phyloP scores from a whole-genome alignment of 2,329 filamentous ascomycete genomes.

The Ophiocordyceps sinensis region DNA sequence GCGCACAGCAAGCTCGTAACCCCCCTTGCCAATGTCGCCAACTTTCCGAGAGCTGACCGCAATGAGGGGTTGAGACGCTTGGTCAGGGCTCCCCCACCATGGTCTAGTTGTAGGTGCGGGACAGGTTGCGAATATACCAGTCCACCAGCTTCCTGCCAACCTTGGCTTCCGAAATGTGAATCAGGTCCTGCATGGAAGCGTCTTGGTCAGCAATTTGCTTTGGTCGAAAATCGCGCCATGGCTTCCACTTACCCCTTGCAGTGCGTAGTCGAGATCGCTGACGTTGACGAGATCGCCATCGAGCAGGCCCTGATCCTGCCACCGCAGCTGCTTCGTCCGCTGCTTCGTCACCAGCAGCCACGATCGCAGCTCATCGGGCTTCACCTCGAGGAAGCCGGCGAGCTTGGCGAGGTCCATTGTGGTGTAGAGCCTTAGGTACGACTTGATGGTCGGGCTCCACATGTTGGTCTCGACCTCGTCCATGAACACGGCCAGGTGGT shows the following conservation, averaged over 20 bases:
- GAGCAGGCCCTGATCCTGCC: slow-evolving; percentile 73
- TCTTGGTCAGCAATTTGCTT: slow-evolving; percentile 8
- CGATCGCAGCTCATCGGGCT: slow-evolving; percentile 87
- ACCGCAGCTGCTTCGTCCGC: slow-evolving; percentile 89
- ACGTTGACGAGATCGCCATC: slow-evolving; percentile 89
- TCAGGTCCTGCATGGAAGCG: slow-evolving; percentile 53
- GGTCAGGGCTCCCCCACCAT: background rate
- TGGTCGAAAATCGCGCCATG: slow-evolving; percentile 9
- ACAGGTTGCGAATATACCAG: slow-evolving; percentile 96
- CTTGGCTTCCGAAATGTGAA: slow-evolving; percentile 98
- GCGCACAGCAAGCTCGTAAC: slow-evolving; percentile 8
- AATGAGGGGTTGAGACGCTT: background rate
- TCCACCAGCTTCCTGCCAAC: slow-evolving; percentile 93
- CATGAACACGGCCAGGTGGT: slow-evolving; percentile 97
- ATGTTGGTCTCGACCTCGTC: slow-evolving; percentile 99
- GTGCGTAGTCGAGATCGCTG: slow-evolving; percentile 91
- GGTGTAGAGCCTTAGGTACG: slow-evolving; percentile 96
- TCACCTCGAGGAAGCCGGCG: slow-evolving; percentile 89
- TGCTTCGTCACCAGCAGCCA: slow-evolving; percentile 98
- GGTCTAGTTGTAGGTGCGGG: slow-evolving; percentile 65
- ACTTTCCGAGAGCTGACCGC: background rate
- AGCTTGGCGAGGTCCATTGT: slow-evolving; percentile 99
- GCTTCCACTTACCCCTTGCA: slow-evolving; percentile 65
- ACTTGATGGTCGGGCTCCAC: slow-evolving; percentile 94
- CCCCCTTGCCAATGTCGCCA: background rate